Conservation (phyloP, 345 rosid genomes). For the Citrus mangshanensis region DNA sequence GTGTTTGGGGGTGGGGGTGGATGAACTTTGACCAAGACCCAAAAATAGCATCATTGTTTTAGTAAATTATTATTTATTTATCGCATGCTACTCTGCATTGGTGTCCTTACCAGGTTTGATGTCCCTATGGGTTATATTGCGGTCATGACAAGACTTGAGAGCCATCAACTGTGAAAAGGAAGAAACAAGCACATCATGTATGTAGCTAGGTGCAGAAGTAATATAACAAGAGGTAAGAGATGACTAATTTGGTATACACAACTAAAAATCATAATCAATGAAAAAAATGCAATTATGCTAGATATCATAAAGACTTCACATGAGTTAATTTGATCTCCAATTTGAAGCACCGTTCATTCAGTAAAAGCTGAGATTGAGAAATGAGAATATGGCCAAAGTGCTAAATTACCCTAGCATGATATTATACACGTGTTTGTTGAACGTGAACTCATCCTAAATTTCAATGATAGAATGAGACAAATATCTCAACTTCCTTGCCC, state of each 20-base stretch:
- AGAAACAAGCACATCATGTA: neutral
- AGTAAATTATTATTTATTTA: too few species aligned
- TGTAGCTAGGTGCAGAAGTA: neutral
- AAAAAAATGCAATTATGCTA: neutral
- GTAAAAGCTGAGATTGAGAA: neutral
- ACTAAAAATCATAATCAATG: neutral
- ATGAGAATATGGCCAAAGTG: neutral
- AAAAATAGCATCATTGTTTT: neutral
- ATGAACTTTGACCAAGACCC: conserved; percentile 7
- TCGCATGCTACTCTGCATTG: neutral
- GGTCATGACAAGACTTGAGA: conserved; percentile 88
- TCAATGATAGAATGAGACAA: neutral
- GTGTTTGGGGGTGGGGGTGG: neutral
- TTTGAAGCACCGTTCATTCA: neutral
- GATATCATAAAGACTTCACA: neutral
- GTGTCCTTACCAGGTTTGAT: conserved; percentile 82
- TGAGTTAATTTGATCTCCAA: neutral
- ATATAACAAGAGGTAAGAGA: neutral
- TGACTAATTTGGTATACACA: neutral
- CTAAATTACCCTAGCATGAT: neutral
- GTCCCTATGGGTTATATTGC: conserved; percentile 93
- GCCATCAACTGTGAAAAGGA: conserved; percentile 63
- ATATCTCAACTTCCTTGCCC: neutral
- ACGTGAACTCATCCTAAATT: neutral
- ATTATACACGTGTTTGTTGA: neutral